Base-by-base conservation (phyloP, 2,329 filamentous ascomycete species). In the Cordyceps fumosorosea region DNA sequence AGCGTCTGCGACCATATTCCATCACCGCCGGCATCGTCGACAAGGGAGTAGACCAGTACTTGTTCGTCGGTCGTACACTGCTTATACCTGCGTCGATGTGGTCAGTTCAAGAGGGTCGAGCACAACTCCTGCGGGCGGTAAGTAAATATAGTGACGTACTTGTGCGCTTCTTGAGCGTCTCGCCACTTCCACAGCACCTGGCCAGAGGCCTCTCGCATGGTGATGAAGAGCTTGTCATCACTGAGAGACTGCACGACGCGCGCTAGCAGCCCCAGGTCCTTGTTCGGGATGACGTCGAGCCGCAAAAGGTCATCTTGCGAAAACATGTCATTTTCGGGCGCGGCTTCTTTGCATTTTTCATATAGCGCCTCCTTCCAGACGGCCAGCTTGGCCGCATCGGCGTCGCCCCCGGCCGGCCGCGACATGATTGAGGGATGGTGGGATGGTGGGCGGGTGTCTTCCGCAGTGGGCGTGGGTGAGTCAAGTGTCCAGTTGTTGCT, bases 1-100 rank as follows among this genome's bases (percentile, higher is more conserved):
- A 99, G 88, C 16, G 87, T 89, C 72, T 91, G 91, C 65, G 89
- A 89, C 95, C 95, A 99, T 70, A 96, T 91, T 64, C 93, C 95
- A 69, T 91, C 89, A 66, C 85, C 84, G 66, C 89, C 90, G 34
- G 90, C 88, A 68, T 90, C 88, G 76, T 98, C 93, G 71, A 99
- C 93, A 68, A 91, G 85, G 66, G 87, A 86, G 81, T 96, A 98
- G 29, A 98, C 89, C 71, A 96, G 83, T 71, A 86, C 84, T 75
- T 88, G 84, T 68, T 98, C 93, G 70, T 93, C 86, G 64, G 85
- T 84, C 53, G 79, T 76, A 65, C 86, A 82, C 64, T 79, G 78
- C 66, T 82, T 83, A 73, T 86, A 87, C 68, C 84, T 86, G 65
- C 57, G 32, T 42, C 45, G 37, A 20, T 40, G 37, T 32, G 20